Conservation (phyloP, 2,329 filamentous ascomycete genomes). For the Trichoderma sp. region DNA sequence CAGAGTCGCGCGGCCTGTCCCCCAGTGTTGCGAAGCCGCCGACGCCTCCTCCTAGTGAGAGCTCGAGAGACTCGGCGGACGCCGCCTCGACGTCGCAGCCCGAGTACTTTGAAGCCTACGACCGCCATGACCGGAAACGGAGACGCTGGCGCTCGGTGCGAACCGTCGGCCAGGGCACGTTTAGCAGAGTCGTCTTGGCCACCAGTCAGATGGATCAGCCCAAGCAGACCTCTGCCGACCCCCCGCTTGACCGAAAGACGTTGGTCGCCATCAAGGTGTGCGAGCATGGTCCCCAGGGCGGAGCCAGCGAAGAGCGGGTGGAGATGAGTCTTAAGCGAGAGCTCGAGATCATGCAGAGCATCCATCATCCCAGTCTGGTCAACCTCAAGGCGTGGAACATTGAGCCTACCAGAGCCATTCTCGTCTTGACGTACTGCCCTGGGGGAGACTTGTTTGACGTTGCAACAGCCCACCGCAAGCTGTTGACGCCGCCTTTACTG, state of each 20-base stretch:
- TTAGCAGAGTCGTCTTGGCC: constrained; percentile 90
- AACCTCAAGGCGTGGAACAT: constrained; percentile 91
- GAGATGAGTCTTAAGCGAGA: constrained; percentile 94
- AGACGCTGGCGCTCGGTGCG: constrained; percentile 79
- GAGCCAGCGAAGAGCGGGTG: constrained; percentile 88
- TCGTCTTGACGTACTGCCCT: constrained; percentile 89
- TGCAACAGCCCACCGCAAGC: constrained; percentile 69
- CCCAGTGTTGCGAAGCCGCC: constrained; percentile 64
- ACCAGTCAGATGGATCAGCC: constrained; percentile 65
- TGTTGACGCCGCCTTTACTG: constrained; percentile 70
- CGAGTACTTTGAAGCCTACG: constrained; percentile 72
- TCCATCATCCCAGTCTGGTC: constrained; percentile 87
- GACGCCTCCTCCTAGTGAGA: constrained; percentile 82
- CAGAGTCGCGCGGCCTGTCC: constrained; percentile 73
- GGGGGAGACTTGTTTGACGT: constrained; percentile 95
- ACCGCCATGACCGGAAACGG: constrained; percentile 67
- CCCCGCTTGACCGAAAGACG: constrained; percentile 64
- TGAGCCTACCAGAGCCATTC: constrained; percentile 76
- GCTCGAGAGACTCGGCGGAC: constrained; percentile 51
- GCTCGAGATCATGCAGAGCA: constrained; percentile 86
- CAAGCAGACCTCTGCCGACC: constrained; percentile 31
- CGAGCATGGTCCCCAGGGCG: constrained; percentile 90
- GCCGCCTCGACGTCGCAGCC: constrained; percentile 38
- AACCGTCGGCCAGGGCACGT: constrained; percentile 86
- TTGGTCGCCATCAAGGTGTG: constrained; percentile 95